Base-by-base conservation (phyloP, 23 red algal species). In the Gracilariopsis chorda region DNA sequence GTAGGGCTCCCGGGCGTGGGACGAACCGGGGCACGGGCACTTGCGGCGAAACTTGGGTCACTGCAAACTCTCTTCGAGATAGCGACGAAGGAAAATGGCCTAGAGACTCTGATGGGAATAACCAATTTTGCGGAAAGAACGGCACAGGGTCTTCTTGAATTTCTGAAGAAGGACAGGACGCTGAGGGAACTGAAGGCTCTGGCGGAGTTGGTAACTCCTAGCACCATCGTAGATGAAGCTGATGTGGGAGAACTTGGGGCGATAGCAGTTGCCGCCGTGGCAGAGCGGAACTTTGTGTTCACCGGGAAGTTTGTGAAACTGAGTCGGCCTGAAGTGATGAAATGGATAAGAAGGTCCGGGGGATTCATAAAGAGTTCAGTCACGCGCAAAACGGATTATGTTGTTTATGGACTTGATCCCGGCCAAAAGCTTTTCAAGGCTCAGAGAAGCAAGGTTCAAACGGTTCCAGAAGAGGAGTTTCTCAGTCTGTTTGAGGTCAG, bases 251-350 rank as follows among this genome's bases (percentile, higher is more conserved):
- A 44, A 1, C 2, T 88, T 2, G 41, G 23, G 24, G 12, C 1
- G n/a, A 63, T 12, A 7, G 51, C 19, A 36, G 45, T 52, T 42
- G 53, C 36, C 4, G 33, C 27, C 10, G 65, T 86, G 11, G 72
- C 70, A 11, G 92, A 70, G 42, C 88, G 87, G 34, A 78, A 60
- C 17, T 86, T 94, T 39, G 92, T 80, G 4, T 94, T 94, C 64
- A 94, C 92, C 0, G 92, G 92, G 9, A 87, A 85, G 41, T 57
- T 94, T 35, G 73, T 48, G 14, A 67, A 35, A 28, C 35, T 88
- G 58, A 40, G 62, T 37, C 64, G 92, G 28, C 48, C 62, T 11
- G 51, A 35, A 34, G 68, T 74, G 24, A 90, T 62, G 63, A 87
- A 94, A 70, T 80, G 65, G 70, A 48, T 94, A 23, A 53, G 37